A percentile compares a stretch with the other conserved stretches of the same genome.
Evolutionary conservation across 345 rosid species (phyloP).

Genomic region (Aegle marmelos): DNA sequence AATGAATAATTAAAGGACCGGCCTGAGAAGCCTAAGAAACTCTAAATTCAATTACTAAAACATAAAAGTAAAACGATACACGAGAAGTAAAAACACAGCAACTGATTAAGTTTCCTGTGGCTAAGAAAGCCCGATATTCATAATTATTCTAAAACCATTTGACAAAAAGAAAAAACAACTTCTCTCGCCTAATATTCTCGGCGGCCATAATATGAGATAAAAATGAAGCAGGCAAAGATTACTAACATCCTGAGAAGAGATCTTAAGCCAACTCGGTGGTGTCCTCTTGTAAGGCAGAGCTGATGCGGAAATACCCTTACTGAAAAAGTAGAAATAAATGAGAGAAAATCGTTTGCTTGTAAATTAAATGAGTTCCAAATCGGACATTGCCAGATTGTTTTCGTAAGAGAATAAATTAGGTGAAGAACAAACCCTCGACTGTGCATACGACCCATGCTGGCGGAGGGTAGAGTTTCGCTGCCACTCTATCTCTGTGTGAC

Average conservation of each 20-base stretch:
- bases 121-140: background rate
- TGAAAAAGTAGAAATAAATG: constrained; percentile 13
- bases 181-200: background rate
- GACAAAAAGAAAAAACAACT: no score
- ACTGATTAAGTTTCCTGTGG: no score
- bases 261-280: constrained; percentile 80
- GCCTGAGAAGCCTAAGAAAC: background rate
- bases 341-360: background rate
- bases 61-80: background rate
- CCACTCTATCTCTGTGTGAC: constrained; percentile 1
- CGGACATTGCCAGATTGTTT: background rate
- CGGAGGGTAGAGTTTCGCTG: constrained; percentile 5
- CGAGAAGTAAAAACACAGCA: background rate
- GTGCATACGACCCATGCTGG: constrained; percentile 90
- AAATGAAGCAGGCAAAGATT: background rate
- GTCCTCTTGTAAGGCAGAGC: constrained; percentile 88
- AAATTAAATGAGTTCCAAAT: background rate
- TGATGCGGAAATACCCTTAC: constrained; percentile 88
- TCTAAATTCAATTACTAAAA: background rate
- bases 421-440: constrained; percentile 49
- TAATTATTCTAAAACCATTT: background rate
- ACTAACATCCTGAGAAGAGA: constrained; percentile 55
- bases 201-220: background rate
- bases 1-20: background rate
- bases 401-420: background rate